Percentiles rank a stretch among this genome's conserved stretches.
These are phyloP conservation scores for Aspergillus transmontanensis DNA, from an alignment of 2,329 filamentous ascomycete genomes.

Conservation along the genomic window DNA sequence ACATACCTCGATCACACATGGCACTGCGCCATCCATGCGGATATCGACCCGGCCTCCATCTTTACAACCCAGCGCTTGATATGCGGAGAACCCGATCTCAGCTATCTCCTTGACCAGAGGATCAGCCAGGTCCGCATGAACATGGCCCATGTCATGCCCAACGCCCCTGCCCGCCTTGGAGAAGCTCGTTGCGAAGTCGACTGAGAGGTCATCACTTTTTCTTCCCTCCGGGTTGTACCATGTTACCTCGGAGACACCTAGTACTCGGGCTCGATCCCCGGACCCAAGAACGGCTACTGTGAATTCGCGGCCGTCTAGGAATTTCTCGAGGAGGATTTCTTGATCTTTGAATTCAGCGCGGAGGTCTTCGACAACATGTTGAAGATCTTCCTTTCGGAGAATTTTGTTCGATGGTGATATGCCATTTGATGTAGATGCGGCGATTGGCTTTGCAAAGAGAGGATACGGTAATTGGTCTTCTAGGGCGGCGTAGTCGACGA, in stretches of 20 bases:
- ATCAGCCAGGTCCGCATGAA: constrained; percentile 9
- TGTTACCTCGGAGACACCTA: constrained; percentile 19
- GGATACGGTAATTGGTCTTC: constrained; percentile 17
- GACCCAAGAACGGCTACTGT: constrained; percentile 27
- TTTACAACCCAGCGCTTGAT: constrained; percentile 13
- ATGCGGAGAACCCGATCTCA: constrained; percentile 16
- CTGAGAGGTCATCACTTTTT: neutral
- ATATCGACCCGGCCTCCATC: constrained; percentile 23
- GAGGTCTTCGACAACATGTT: constrained; percentile 15
- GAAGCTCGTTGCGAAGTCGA: constrained; percentile 11
- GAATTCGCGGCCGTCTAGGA: constrained; percentile 26
- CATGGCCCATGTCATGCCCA: constrained; percentile 5
- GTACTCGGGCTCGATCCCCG: constrained; percentile 17
- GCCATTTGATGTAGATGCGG: constrained; percentile 23
- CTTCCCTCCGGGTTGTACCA: constrained; percentile 9
- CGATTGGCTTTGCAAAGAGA: constrained; percentile 23
- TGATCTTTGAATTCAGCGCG: constrained; percentile 16
- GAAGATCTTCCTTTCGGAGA: constrained; percentile 10
- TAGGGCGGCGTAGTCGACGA: constrained; percentile 3
- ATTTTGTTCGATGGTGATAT: constrained; percentile 19
- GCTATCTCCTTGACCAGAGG: constrained; percentile 11
- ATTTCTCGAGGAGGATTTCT: constrained; percentile 24
- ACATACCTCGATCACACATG: constrained; percentile 19
- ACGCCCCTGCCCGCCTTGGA: constrained; percentile 11
- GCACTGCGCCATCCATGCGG: constrained; percentile 10